Base-by-base conservation (phyloP, 768 basidiomycete species). In the Asterophora lycoperdoides region DNA sequence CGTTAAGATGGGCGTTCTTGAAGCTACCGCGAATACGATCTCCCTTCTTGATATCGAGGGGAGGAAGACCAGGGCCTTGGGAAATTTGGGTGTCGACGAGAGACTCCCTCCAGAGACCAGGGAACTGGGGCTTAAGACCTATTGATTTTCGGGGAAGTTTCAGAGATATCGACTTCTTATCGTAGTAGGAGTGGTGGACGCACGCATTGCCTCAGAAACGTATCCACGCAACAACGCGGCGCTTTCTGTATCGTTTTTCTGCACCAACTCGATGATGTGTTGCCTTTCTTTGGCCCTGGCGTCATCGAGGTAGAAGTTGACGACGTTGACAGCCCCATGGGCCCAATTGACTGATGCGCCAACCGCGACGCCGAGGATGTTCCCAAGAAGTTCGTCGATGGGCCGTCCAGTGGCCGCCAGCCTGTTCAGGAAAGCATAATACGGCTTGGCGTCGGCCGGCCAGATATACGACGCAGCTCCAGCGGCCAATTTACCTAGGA, bases 291-390 rank as follows among this genome's bases (percentile, higher is more conserved):
- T 62, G 14, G 65, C 64, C 20, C 65, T 68, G 14, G 58, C 61
- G 18, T 72, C 73, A 41, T 72, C 70, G 30, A 81, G 58, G 60
- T 77, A 80, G 64, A 80, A 79, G 57, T 80, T 73, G 42, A 81
- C 60, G 19, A 79, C 69, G 29, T 76, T 65, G 13, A 73, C 68
- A 20, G 69, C 68, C 4, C 70, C 75, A 55, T 79, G 76, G 1
- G 74, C 71, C 41, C 69, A 68, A 57, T 72, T 75, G 20, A 76
- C 74, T 2, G 74, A 71, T 9, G 70, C 68, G 1, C 72, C 68
- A 15, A 79, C 69, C 4, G 75, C 73, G 14, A 80, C 61, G 1
- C 76, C 73, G 10, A 81, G 53, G 6, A 76, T 68, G 28, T 67
- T 69, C 10, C 71, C 72, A 11, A 75, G 61, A 15, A 79, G 51